These are phyloP conservation scores for Eucalyptus tenuipes DNA, from an alignment of 345 rosid species.

Conservation along the genomic window DNA sequence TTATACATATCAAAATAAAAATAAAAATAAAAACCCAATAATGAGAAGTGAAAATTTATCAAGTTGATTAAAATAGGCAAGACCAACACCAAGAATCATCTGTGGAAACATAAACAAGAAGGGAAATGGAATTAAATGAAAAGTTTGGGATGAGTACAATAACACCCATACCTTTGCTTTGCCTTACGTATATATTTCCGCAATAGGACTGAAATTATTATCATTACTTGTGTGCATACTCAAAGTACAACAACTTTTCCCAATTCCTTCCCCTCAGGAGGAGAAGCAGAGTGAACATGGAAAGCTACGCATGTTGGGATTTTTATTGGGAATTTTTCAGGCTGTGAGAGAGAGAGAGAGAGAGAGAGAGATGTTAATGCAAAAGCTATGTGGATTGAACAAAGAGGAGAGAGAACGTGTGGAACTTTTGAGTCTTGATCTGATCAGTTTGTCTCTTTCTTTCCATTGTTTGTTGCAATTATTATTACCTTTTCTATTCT, in stretches of 20 bases:
- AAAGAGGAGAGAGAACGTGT: background rate
- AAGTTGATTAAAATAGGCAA: constrained; percentile 1
- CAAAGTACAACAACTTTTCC: constrained; percentile 11
- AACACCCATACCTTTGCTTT: constrained; percentile 21
- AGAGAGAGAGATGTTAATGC: background rate
- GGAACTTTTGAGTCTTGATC: background rate
- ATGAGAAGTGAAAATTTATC: background rate
- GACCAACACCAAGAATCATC: constrained; percentile 48
- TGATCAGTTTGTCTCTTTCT: background rate
- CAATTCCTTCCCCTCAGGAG: constrained; percentile 15
- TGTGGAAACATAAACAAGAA: constrained; percentile 26
- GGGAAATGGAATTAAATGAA: constrained; percentile 16
- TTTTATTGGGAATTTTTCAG: background rate
- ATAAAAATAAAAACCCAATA: background rate
- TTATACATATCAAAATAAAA: background rate
- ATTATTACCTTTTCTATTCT: background rate
- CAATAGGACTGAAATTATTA: constrained; percentile 27
- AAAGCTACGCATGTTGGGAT: constrained; percentile 4
- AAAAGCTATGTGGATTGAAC: background rate
- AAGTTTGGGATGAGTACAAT: background rate
- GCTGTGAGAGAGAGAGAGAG: background rate
- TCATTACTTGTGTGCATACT: constrained; percentile 18
- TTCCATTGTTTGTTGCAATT: background rate
- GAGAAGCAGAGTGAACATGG: constrained; percentile 19
- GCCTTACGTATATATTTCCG: background rate